phyloP scores from a whole-genome alignment of 352 stramenopile species.

The Phytophthora palmivora region DNA sequence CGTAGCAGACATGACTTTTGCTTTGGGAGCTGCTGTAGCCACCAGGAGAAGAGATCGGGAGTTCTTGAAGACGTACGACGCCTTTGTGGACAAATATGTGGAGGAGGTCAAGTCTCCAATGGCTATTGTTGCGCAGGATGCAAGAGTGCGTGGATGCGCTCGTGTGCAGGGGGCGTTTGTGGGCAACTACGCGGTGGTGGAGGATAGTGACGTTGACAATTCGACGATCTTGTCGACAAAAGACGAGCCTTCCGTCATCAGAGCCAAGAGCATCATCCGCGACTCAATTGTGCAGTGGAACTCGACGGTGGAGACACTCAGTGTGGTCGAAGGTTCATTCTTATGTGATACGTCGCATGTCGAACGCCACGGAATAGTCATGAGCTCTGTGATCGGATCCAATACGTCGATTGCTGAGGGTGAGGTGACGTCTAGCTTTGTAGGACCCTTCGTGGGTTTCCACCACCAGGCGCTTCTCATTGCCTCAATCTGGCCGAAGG shows the following conservation, averaged over 20 bases:
- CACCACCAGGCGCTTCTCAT: constrained; percentile 95
- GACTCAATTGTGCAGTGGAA: constrained; percentile 80
- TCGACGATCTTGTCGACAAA: constrained; percentile 74
- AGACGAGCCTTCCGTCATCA: constrained; percentile 51
- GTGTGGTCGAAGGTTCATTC: constrained; percentile 71
- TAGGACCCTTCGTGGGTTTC: constrained; percentile 95
- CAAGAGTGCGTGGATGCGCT: constrained; percentile 65
- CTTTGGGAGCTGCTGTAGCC: constrained; percentile 52
- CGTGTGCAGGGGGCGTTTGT: constrained; percentile 75
- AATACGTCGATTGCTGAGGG: constrained; percentile 90
- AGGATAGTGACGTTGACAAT: constrained; percentile 67
- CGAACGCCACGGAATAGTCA: constrained; percentile 84
- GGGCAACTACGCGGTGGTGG: constrained; percentile 57
- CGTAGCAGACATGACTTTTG: constrained; percentile 78
- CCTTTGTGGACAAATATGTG: constrained; percentile 63
- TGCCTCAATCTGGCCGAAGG: constrained; percentile 90
- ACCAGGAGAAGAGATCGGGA: constrained; percentile 44
- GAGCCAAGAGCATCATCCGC: constrained; percentile 68
- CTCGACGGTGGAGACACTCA: constrained; percentile 65
- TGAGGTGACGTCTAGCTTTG: constrained; percentile 91
- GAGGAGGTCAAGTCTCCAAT: constrained; percentile 46
- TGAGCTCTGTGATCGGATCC: constrained; percentile 86
- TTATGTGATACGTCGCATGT: constrained; percentile 84
- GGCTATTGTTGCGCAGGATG: constrained; percentile 58
- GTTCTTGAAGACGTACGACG: constrained; percentile 57